Evolutionary conservation across 164 flowering plant genomes (phyloP).

Genomic region (Buxus sempervirens): DNA sequence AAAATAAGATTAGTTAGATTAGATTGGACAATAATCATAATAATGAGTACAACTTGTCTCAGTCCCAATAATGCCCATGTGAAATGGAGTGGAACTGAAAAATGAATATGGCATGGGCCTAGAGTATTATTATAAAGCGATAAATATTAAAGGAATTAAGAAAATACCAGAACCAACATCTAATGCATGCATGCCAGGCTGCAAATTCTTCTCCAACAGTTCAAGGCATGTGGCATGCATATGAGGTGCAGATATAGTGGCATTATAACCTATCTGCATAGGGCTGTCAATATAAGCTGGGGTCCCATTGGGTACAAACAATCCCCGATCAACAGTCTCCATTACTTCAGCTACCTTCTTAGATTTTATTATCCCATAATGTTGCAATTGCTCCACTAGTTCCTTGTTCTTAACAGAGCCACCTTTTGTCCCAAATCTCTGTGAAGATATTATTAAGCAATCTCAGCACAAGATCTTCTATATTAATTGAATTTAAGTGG

Average conservation of each 20-base stretch:
- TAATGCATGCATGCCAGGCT: slow-evolving; percentile 93
- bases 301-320: slow-evolving; percentile 71
- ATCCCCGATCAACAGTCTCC: slow-evolving; percentile 73
- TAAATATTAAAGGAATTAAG: background rate
- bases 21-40: too few species aligned
- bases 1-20: too few species aligned
- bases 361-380: slow-evolving; percentile 66
- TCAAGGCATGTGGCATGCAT: slow-evolving; percentile 96
- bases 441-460: slow-evolving; percentile 23
- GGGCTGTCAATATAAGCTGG: slow-evolving; percentile 80
- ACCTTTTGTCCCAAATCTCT: slow-evolving; percentile 56
- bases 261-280: slow-evolving; percentile 88
- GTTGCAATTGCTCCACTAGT: slow-evolving; percentile 63
- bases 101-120: background rate
- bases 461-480: background rate
- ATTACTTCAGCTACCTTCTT: slow-evolving; percentile 79
- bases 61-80: background rate
- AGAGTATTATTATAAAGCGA: background rate
- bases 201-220: slow-evolving; percentile 68
- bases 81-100: background rate
- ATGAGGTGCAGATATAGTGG: slow-evolving; percentile 98
- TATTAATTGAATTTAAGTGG: background rate
- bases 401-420: slow-evolving; percentile 45
- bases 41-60: too few species aligned
- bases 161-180: slow-evolving; percentile 91